phyloP scores from a whole-genome alignment of 176 grass and related monocot genomes.

The Cenchrus fungigraminus region DNA sequence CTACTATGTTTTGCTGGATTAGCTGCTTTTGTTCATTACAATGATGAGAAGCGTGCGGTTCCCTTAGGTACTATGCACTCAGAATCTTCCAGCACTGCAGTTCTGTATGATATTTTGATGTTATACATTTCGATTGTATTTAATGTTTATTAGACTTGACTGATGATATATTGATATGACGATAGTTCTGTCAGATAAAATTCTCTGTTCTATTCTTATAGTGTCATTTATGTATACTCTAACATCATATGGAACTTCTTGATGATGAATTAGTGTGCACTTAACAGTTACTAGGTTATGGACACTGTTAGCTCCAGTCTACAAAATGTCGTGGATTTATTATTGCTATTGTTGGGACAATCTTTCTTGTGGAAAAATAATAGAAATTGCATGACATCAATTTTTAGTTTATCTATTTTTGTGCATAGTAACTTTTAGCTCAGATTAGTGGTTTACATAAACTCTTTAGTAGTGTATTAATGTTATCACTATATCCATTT shows the following conservation, averaged over 20 bases:
- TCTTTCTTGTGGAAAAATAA: not conserved
- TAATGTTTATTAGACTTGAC: not conserved
- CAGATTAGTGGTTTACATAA: slow-evolving; percentile 21
- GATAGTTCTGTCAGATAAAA: slow-evolving; percentile 21
- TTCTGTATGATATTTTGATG: slow-evolving; percentile 36
- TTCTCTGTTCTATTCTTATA: not conserved
- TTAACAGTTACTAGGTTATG: slow-evolving; percentile 2
- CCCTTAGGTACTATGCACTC: slow-evolving; percentile 73
- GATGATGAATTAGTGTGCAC: not conserved
- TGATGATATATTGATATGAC: not conserved
- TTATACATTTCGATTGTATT: slow-evolving; percentile 26
- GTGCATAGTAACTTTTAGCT: slow-evolving; percentile 14
- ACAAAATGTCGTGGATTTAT: not conserved
- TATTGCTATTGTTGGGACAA: not conserved
- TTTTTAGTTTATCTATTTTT: not conserved
- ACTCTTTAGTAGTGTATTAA: slow-evolving; percentile 27
- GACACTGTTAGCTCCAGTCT: slow-evolving; percentile 3
- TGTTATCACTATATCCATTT: slow-evolving; percentile 23
- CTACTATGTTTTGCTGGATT: slow-evolving; percentile 68
- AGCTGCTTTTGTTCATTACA: slow-evolving; percentile 76
- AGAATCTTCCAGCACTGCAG: slow-evolving; percentile 29
- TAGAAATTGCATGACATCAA: slow-evolving; percentile 13
- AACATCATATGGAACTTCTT: not conserved
- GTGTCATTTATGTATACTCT: not conserved
- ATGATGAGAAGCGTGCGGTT: slow-evolving; percentile 89